Evolutionary conservation across 2,329 filamentous ascomycete species (phyloP), one percentile per base, ranked within the genome.

Genomic region (Aureobasidium sp.): DNA sequence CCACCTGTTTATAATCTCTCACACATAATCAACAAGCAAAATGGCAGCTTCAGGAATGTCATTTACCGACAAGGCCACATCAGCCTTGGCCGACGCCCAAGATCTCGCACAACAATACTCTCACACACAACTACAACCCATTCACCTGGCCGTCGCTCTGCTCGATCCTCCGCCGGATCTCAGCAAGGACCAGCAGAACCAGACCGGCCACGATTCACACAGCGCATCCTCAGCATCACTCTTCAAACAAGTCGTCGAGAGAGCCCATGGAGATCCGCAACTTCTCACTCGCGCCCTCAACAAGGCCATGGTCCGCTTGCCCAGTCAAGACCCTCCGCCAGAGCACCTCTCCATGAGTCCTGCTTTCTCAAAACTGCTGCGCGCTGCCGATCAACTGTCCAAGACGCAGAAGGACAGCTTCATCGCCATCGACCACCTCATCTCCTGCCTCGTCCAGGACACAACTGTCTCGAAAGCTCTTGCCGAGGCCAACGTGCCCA

Each of bases 371-470:
- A 90, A 88, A 68, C 84, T 97, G 62, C 81, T 99, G 57, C 85
- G 91, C 68, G 85, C 90, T 68, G 91, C 94, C 2, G 87, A 89
- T 74, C 91, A 97, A 36, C 77, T 99, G 61, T 93, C 95, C 69
- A 96, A 95, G 78, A 91, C 92, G n/a, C 94, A 99, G 71, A 97
- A 97, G 70, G 94, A 99, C 74, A 90, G 86, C 67, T 99, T 87
- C 75, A 90, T 99, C 66, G 94, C 93, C 44, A 87, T 97, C 64
- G 94, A 97, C 75, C 94, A 99, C 73, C 82, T 99, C 57, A 97
- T 99, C 71, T 87, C 87, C 65, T 87, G 90, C 1, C 80, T 97
- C 26, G 84, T 87, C 13, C 91, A 97, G 70, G 94, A 99, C 69
- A 67, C 82, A 7, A 79, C 83, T 47, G 86, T 97, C 61, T 87